Evolutionary conservation across 2,329 filamentous ascomycete species (phyloP).

Genomic region (Diaporthe batatas): DNA sequence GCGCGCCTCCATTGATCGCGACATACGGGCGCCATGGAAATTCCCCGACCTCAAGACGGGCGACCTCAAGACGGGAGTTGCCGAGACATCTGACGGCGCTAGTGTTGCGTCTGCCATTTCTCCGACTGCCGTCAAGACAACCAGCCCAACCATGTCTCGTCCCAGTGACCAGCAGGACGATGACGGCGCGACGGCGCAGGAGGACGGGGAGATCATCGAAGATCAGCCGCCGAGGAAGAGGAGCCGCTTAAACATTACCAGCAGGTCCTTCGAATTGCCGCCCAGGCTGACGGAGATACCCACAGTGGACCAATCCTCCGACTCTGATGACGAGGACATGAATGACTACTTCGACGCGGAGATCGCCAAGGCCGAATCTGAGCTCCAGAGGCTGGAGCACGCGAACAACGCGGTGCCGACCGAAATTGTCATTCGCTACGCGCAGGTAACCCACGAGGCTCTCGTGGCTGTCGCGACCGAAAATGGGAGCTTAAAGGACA

Average conservation of each 20-base stretch:
- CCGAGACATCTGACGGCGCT: conserved; percentile 40
- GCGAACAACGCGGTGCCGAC: conserved; percentile 55
- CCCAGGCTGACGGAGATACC: conserved; percentile 51
- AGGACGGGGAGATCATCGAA: conserved; percentile 42
- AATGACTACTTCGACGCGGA: conserved; percentile 68
- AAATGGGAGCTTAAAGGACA: conserved; percentile 57
- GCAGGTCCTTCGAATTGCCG: conserved; percentile 57
- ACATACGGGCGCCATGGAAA: conserved; percentile 44
- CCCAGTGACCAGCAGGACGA: conserved; percentile 35
- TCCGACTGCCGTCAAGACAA: conserved; percentile 39
- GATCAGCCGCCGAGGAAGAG: conserved; percentile 43
- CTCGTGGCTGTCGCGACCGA: conserved; percentile 62
- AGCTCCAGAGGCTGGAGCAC: conserved; percentile 61
- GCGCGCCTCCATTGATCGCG: conserved; percentile 50
- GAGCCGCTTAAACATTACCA: conserved; percentile 48
- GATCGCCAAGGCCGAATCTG: conserved; percentile 64
- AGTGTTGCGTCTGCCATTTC: conserved; percentile 42
- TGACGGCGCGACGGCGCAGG: conserved; percentile 28
- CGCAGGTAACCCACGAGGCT: conserved; percentile 62
- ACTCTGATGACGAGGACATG: conserved; percentile 70
- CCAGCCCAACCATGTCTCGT: conserved; percentile 39
- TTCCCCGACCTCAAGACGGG: conserved; percentile 44
- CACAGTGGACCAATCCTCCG: conserved; percentile 61
- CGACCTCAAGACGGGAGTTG: conserved; percentile 45
- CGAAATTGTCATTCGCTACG: conserved; percentile 61